Evolutionary conservation across 2,329 filamentous ascomycete species (phyloP).

Genomic region (Pseudogymnoascus verrucosus): DNA sequence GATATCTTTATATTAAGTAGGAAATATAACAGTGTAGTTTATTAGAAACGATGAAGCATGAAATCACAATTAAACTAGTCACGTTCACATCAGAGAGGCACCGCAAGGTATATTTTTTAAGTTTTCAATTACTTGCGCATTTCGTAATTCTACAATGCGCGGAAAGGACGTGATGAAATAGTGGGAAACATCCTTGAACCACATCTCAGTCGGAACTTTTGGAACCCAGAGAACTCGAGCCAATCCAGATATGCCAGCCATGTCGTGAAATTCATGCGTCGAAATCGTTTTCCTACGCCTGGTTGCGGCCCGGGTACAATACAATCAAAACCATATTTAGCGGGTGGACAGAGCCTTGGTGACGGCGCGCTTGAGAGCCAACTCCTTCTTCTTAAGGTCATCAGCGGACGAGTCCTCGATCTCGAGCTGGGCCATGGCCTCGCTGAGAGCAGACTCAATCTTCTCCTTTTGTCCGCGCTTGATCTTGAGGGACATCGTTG

Average conservation of each 20-base stretch:
- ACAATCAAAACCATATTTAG: slow-evolving; percentile 41
- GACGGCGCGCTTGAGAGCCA: slow-evolving; percentile 92
- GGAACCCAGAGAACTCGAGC: slow-evolving; percentile 7
- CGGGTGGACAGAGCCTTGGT: slow-evolving; percentile 90
- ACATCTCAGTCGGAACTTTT: slow-evolving; percentile 6
- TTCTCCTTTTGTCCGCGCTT: slow-evolving; percentile 99
- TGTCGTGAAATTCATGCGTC: slow-evolving; percentile 21
- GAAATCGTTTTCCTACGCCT: slow-evolving; percentile 6
- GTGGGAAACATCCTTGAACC: slow-evolving; percentile 3
- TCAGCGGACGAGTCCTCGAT: slow-evolving; percentile 85
- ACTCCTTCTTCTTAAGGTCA: slow-evolving; percentile 99
- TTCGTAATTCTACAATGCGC: slow-evolving; percentile 7
- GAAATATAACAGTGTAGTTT: not conserved
- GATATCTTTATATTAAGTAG: not conserved
- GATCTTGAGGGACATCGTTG: slow-evolving; percentile 89
- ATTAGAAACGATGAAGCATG: not conserved
- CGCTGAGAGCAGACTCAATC: slow-evolving; percentile 93
- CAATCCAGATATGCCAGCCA: slow-evolving; percentile 19
- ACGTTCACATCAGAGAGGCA: not conserved
- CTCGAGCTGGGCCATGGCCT: slow-evolving; percentile 88
- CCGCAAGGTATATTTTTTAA: not conserved
- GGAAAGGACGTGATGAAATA: slow-evolving; percentile 2
- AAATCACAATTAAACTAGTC: not conserved
- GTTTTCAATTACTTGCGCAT: slow-evolving; percentile 5
- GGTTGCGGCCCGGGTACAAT: slow-evolving; percentile 5